These are phyloP conservation scores for Letharia columbiana DNA, from an alignment of 495 filamentous ascomycete species.

Conservation along the genomic window DNA sequence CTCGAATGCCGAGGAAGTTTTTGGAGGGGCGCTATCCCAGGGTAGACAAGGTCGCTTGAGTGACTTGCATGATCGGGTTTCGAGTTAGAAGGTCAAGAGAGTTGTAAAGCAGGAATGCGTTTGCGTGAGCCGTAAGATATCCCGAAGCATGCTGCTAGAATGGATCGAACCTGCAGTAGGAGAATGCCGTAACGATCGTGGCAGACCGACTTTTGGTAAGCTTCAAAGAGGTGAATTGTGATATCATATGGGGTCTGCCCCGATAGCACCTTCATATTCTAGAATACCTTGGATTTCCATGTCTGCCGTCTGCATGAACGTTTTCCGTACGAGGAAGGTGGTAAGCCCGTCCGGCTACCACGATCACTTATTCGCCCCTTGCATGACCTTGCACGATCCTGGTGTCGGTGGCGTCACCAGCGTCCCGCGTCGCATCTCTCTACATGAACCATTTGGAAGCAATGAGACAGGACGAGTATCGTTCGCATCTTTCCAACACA, in stretches of 20 bases:
- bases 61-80: neutral
- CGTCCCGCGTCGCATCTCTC: no score
- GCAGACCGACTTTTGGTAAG: neutral
- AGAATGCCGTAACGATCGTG: neutral
- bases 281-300: neutral
- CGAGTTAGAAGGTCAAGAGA: neutral
- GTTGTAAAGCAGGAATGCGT: neutral
- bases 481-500: neutral
- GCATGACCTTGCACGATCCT: slow-evolving; percentile 4
- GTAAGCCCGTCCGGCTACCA: neutral
- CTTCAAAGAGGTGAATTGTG: neutral
- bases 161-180: neutral
- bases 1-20: neutral
- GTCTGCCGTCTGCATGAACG: neutral
- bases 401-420: no score
- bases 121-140: neutral
- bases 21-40: neutral
- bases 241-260: no score
- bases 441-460: no score
- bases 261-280: neutral
- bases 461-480: neutral
- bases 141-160: neutral
- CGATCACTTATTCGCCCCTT: neutral
- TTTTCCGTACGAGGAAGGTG: slow-evolving; percentile 3
- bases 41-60: neutral